These are phyloP conservation scores for Arbutus unedo DNA, from an alignment of 148 eudicot species.

Conservation along the genomic window DNA sequence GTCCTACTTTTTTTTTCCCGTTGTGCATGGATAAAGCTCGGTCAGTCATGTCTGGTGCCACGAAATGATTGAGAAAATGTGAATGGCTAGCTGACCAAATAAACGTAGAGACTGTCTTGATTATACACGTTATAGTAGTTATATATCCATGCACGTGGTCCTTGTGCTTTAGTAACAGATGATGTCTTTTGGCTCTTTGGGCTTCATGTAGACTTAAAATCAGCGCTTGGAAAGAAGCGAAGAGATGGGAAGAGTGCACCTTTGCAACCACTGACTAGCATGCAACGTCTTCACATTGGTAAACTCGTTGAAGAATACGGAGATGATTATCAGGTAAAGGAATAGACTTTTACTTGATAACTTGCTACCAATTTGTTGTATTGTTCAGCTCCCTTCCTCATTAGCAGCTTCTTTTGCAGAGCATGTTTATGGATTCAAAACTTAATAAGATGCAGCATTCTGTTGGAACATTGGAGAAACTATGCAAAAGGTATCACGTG, in stretches of 20 bases:
- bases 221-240: slow-evolving; percentile 83
- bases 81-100: not conserved
- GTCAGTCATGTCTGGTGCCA: not conserved
- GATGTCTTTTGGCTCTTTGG: not conserved
- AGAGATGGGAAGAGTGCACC: slow-evolving; percentile 76
- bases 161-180: not conserved
- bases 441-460: slow-evolving; percentile 89
- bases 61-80: not conserved
- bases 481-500: slow-evolving; percentile 66
- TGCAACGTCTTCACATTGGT: slow-evolving; percentile 57
- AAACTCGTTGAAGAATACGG: slow-evolving; percentile 71
- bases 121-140: not conserved
- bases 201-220: slow-evolving; percentile 55
- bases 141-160: not conserved
- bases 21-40: not conserved
- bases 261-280: slow-evolving; percentile 70
- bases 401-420: slow-evolving; percentile 40
- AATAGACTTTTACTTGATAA: not conserved
- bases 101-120: not conserved
- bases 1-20: not conserved
- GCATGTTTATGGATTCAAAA: slow-evolving; percentile 86
- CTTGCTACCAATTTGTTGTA: not conserved
- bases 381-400: slow-evolving; percentile 17
- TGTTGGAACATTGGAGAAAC: slow-evolving; percentile 68
- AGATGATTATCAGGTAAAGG: slow-evolving; percentile 77